A percentile compares a stretch with the other conserved stretches of the same genome.
Conservation (phyloP, 2,329 filamentous ascomycete species). For the Talaromyces albobiverticillius region DNA sequence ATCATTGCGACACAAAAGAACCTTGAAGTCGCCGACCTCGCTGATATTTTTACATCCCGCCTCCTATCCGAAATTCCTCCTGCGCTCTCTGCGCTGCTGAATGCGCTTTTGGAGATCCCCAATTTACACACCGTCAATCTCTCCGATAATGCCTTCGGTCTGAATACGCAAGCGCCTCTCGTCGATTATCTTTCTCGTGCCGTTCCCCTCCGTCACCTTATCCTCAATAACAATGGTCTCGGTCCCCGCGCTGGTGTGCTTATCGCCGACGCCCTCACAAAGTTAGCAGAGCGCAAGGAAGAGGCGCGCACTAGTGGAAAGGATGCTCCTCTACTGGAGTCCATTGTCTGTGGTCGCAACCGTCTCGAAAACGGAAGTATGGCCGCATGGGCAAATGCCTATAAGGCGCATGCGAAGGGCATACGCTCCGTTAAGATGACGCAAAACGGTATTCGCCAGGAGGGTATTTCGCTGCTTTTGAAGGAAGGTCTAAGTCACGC, state of each 20-base stretch:
- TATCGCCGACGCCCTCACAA: slow-evolving; percentile 81
- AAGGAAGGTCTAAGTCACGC: slow-evolving; percentile 73
- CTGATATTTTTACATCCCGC: slow-evolving; percentile 96
- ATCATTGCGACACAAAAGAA: slow-evolving; percentile 81
- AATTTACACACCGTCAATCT: slow-evolving; percentile 89
- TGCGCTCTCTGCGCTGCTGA: slow-evolving; percentile 80
- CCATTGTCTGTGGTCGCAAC: slow-evolving; percentile 96
- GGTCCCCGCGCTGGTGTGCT: slow-evolving; percentile 87
- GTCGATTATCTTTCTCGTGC: slow-evolving; percentile 88
- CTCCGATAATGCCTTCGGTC: slow-evolving; percentile 96
- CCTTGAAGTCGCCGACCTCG: slow-evolving; percentile 79
- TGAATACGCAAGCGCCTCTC: slow-evolving; percentile 90
- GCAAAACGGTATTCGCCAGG: slow-evolving; percentile 93
- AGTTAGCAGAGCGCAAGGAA: slow-evolving; percentile 80
- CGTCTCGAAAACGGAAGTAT: slow-evolving; percentile 94
- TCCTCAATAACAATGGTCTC: slow-evolving; percentile 97
- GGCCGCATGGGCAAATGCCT: slow-evolving; percentile 88
- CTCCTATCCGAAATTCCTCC: slow-evolving; percentile 91
- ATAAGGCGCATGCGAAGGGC: slow-evolving; percentile 71
- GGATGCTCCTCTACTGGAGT: slow-evolving; percentile 80
- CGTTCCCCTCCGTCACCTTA: slow-evolving; percentile 85
- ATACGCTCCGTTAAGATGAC: slow-evolving; percentile 93
- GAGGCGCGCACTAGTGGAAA: slow-evolving; percentile 63
- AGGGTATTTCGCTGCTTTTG: slow-evolving; percentile 81
- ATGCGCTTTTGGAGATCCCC: slow-evolving; percentile 78